Evolutionary conservation across 2,329 filamentous ascomycete species (phyloP), one percentile per base, ranked within the genome.

Genomic region (Ambrosiella beaveri): DNA sequence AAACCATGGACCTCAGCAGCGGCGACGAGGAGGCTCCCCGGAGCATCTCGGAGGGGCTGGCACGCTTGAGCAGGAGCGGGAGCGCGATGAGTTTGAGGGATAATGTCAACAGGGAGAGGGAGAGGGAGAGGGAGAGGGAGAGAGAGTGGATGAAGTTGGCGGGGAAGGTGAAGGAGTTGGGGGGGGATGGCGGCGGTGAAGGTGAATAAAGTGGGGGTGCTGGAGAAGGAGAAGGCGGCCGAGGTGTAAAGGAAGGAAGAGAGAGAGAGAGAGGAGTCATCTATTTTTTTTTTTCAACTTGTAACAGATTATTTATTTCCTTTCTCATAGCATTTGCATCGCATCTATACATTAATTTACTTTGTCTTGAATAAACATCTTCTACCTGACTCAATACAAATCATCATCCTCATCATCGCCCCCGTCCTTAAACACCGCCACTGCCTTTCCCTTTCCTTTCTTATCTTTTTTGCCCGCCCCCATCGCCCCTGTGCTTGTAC

Each of bases 331-430:
- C 47, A 51, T 51, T 51, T 51, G 47, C 47, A 51, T 51, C 17
- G 47, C 38, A 54, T 54, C 13, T 54, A 54, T 39, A 38, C 11
- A 55, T 45, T 5, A 44, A 41, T 55, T 12, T 57, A 35, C 15
- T 8, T 40, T 17, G 8, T 27, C 1, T 44, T 55, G 38, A 37
- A 57, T 50, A 19, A 50, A 27, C 15, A 50, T 35, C 36, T 52
- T 40, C 27, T 27, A 55, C n/a, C 40, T 51, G 12, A 27, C 13
- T 27, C 19, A 80, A 57, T 82, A 81, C 65, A 81, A 63, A 8
- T 71, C 77, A 53, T 81, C 78, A 56, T 81, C 78, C 61, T 77
- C 79, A 62, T 74, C 77, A 15, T 72, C 76, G n/a, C 71, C 74
- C 17, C 73, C 72, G n/a, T 78, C 72, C 63, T 74, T 71, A 62